Conservation (phyloP, 2,329 filamentous ascomycete genomes). For the Paradendryphiella salina region DNA sequence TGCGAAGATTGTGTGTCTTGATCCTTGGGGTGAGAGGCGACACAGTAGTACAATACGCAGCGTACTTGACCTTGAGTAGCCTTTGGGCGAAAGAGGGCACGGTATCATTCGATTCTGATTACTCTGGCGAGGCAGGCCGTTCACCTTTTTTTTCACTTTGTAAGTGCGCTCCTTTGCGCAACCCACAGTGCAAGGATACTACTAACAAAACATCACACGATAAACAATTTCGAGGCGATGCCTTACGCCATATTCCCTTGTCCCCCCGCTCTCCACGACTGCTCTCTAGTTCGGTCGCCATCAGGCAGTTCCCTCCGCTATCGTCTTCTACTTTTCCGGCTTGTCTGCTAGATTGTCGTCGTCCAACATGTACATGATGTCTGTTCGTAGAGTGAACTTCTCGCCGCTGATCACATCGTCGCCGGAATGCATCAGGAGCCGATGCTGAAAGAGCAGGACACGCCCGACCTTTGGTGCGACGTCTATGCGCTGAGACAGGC, state of each 20-base stretch:
- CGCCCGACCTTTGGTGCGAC: conserved; percentile 57
- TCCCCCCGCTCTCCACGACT: neutral
- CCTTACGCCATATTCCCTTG: neutral
- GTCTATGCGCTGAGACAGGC: conserved; percentile 44
- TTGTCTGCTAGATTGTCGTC: conserved; percentile 7
- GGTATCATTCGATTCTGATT: conserved; percentile 90
- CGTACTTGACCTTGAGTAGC: conserved; percentile 60
- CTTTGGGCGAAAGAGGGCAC: conserved; percentile 46
- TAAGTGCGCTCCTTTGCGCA: conserved; percentile 47
- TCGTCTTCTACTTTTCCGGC: neutral
- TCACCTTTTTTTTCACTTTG: conserved; percentile 59
- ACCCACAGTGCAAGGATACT: conserved; percentile 45
- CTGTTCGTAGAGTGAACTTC: conserved; percentile 61
- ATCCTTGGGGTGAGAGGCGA: conserved; percentile 51
- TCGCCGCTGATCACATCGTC: conserved; percentile 58
- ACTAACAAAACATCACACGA: conserved; percentile 36
- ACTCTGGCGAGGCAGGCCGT: conserved; percentile 80
- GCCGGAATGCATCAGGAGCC: conserved; percentile 56
- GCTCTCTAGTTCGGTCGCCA: too few species aligned
- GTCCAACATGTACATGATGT: conserved; percentile 56
- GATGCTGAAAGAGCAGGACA: conserved; percentile 61
- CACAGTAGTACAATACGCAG: conserved; percentile 97
- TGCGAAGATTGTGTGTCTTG: conserved; percentile 89
- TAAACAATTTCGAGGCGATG: neutral
- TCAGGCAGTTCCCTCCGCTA: too few species aligned